Evolutionary conservation across 768 basidiomycete species (phyloP), one percentile per base, ranked within the genome.

Genomic region (Podaxis rugospora): DNA sequence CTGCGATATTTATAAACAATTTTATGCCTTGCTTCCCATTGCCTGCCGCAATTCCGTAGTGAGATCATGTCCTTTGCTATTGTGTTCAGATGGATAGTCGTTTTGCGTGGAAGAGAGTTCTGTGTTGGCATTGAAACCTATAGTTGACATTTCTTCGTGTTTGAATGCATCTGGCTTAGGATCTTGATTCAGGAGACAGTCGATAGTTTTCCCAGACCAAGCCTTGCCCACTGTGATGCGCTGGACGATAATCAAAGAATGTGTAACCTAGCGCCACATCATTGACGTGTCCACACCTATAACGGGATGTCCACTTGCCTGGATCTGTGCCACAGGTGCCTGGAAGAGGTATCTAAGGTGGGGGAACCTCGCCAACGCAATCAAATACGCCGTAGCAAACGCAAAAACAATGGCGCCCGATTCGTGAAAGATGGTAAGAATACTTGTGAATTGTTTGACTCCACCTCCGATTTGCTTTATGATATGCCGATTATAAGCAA

Each of bases 61-160:
- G 21, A 55, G 44, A 25, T 61, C 59, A 23, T 55, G 52, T 28
- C 23, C 51, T 36, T 60, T 35, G n/a, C 4, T 46, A 14, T 9
- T 44, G 59, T 28, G 52, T 18, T 51, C 50, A 27, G 59, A 60
- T n/a, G 18, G 18, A 21, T 28, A 47, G 32, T 61, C 59, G 16
- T 55, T 47, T 18, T 55, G 52, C 5, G 36, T 55, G 13, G 21
- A 55, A 14, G 59, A 61, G 11, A 61, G 2, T 16, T 61, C 32
- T 3, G 59, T 54, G 18, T 61, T 61, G 7, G 59, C 44, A 25
- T 61, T 61, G 35, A 61, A 61, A 7, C 59, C 53, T 36, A 61
- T 61, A 1, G 59, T 55, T 16, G 59, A 32, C 13, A 61, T 16
- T 1, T 61, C 59, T 25, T 61, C 59, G 3, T 40, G 57, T 39